Evolutionary conservation across 1,139 yeast species (phyloP).

Genomic region (Pichia norvegensis): DNA sequence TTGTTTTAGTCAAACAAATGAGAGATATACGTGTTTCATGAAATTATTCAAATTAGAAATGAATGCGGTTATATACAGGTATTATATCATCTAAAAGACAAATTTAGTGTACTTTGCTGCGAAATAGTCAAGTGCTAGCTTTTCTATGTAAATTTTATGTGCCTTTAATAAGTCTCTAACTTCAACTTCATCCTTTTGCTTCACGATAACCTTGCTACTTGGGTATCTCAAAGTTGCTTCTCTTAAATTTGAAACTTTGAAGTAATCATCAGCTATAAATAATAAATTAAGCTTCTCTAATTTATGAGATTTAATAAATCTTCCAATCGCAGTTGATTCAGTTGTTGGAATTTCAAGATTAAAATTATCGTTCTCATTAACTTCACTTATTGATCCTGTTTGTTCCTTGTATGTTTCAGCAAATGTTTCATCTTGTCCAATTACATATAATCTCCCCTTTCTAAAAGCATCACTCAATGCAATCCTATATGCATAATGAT

Average conservation of each 20-base stretch:
- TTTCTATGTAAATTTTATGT: conserved; percentile 66
- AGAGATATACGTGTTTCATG: not conserved
- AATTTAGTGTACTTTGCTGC: conserved; percentile 25
- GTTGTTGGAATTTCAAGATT: conserved; percentile 23
- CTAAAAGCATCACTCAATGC: conserved; percentile 80
- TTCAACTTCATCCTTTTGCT: conserved; percentile 71
- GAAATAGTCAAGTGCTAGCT: conserved; percentile 56
- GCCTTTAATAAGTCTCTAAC: conserved; percentile 83
- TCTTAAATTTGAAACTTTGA: conserved; percentile 43
- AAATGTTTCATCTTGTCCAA: conserved; percentile 45
- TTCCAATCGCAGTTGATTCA: conserved; percentile 39
- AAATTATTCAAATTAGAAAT: not conserved
- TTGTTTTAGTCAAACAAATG: not conserved
- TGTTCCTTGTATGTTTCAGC: conserved; percentile 11
- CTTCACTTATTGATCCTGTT: conserved; percentile 8
- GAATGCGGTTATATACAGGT: not conserved
- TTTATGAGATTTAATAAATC: conserved; percentile 52
- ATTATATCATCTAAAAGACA: conserved; percentile 3
- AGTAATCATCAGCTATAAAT: conserved; percentile 51
- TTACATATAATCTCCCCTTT: conserved; percentile 59
- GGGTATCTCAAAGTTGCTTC: conserved; percentile 39
- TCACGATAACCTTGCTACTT: conserved; percentile 50
- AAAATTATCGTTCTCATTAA: conserved; percentile 22
- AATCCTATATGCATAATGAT: conserved; percentile 65
- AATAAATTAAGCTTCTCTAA: conserved; percentile 51